These are phyloP conservation scores for Ophiostoma populinum DNA, from an alignment of 2,329 filamentous ascomycete species.

Conservation along the genomic window DNA sequence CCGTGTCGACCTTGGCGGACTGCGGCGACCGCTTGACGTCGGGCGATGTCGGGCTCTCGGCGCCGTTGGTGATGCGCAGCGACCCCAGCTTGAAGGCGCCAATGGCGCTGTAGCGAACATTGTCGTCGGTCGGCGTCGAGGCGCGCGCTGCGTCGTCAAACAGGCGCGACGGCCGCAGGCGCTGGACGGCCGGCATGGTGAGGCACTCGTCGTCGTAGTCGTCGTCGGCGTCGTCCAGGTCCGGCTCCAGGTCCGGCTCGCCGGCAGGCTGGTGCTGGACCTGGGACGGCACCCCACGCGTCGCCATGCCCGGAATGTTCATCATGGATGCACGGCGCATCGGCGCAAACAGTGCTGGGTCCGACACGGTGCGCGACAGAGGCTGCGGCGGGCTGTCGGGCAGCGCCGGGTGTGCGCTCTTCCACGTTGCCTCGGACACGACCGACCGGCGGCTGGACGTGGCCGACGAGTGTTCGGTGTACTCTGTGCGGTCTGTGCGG, in stretches of 20 bases:
- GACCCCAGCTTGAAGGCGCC: conserved; percentile 46
- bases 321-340: conserved; percentile 30
- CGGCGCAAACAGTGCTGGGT: conserved; percentile 29
- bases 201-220: conserved; percentile 11
- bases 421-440: conserved; percentile 20
- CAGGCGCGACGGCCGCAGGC: neutral
- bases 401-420: conserved; percentile 19
- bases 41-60: conserved; percentile 27
- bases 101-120: conserved; percentile 34
- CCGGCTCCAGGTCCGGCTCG: too few relatives aligned
- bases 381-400: conserved; percentile 14
- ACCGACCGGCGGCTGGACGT: conserved; percentile 18
- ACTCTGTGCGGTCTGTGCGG: conserved; percentile 9
- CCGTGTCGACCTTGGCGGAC: conserved; percentile 29
- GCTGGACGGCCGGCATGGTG: conserved; percentile 18
- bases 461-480: conserved; percentile 18
- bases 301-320: conserved; percentile 32
- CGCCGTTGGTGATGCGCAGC: conserved; percentile 43
- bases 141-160: conserved; percentile 21
- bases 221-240: neutral
- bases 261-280: conserved; percentile 15
- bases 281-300: too few relatives aligned
- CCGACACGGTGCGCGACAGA: conserved; percentile 27
- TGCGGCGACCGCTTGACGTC: neutral
- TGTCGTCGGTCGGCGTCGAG: conserved; percentile 32